phyloP scores from a whole-genome alignment of 805 yeast species.

The Wickerhamomyces ciferrii region DNA sequence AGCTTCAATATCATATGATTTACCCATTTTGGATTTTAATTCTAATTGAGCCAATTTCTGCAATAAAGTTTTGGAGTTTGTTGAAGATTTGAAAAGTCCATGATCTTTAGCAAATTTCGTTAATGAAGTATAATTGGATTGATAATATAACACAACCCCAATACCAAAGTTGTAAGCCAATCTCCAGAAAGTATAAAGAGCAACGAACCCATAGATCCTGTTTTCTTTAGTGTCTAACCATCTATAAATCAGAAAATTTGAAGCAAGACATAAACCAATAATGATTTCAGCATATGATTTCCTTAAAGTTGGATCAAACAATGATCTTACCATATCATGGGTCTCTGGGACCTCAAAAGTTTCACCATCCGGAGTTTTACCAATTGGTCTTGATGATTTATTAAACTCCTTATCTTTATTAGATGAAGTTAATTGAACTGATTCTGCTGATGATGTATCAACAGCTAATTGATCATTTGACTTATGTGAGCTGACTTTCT shows the following conservation, averaged over 20 bases:
- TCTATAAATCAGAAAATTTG: conserved; percentile 29
- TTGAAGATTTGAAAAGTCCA: conserved; percentile 37
- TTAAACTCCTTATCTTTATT: not conserved
- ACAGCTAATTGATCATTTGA: not conserved
- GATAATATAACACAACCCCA: conserved; percentile 61
- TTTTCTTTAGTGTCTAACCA: conserved; percentile 15
- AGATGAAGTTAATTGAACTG: not conserved
- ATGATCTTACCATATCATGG: conserved; percentile 77
- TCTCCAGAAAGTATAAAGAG: conserved; percentile 69
- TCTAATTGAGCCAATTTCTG: conserved; percentile 41
- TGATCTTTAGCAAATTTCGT: conserved; percentile 45
- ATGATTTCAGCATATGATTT: conserved; percentile 64
- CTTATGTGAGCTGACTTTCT: not conserved
- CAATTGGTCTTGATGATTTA: conserved; percentile 5
- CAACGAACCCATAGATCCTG: conserved; percentile 32
- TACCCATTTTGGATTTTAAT: conserved; percentile 40
- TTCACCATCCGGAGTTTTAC: conserved; percentile 23
- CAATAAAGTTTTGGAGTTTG: conserved; percentile 22
- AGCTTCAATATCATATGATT: conserved; percentile 26
- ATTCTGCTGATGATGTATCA: not conserved
- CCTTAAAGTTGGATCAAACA: conserved; percentile 69
- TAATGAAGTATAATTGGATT: conserved; percentile 51
- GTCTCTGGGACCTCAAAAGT: conserved; percentile 42
- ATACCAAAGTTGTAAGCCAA: conserved; percentile 74
- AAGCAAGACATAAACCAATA: conserved; percentile 41